These are phyloP conservation scores for Musa itinerans DNA, from an alignment of 176 grass and related monocot genomes.

Conservation along the genomic window DNA sequence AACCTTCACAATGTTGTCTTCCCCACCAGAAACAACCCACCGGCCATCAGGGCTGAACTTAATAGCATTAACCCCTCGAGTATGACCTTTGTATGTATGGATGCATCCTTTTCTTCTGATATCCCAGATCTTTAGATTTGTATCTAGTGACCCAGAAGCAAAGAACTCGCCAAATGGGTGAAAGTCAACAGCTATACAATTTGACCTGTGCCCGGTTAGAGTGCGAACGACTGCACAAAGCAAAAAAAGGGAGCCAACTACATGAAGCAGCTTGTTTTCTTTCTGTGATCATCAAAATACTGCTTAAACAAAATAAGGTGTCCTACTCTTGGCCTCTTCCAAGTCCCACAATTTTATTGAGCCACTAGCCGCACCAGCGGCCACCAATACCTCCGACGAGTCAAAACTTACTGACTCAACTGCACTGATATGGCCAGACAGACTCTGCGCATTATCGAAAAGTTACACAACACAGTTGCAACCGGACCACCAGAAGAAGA, in stretches of 20 bases:
- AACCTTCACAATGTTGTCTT: constrained; percentile 77
- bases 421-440: constrained; percentile 74
- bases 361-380: constrained; percentile 64
- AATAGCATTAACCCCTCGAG: constrained; percentile 56
- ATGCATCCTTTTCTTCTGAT: constrained; percentile 82
- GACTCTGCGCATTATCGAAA: constrained; percentile 32
- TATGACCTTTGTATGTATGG: constrained; percentile 90
- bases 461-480: constrained; percentile 4
- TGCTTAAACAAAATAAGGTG: neutral
- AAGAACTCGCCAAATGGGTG: constrained; percentile 95
- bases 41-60: constrained; percentile 83
- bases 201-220: constrained; percentile 84
- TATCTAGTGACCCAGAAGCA: constrained; percentile 81
- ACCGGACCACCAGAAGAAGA: neutral
- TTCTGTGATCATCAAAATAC: constrained; percentile 2
- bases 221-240: constrained; percentile 57
- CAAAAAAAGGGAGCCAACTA: constrained; percentile 2
- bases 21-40: constrained; percentile 89
- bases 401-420: constrained; percentile 87
- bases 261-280: constrained; percentile 5
- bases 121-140: constrained; percentile 97
- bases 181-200: constrained; percentile 74
- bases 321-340: constrained; percentile 65
- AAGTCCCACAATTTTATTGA: constrained; percentile 94
- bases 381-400: constrained; percentile 67